These are phyloP conservation scores for Globisporangium uncinulatum DNA, from an alignment of 352 stramenopile species.

Conservation along the genomic window DNA sequence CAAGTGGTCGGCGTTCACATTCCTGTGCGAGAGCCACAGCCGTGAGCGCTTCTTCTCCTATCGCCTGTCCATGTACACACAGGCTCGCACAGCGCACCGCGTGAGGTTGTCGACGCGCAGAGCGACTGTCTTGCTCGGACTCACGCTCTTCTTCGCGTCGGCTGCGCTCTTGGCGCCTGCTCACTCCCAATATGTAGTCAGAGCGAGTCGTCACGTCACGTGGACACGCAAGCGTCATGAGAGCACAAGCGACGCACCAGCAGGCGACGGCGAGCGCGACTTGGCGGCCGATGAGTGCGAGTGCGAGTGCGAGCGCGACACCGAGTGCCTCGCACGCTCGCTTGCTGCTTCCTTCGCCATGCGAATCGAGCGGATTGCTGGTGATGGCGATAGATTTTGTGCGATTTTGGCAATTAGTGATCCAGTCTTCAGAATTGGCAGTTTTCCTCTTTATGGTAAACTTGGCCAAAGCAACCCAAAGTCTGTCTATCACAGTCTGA, in stretches of 20 bases:
- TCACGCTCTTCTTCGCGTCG: constrained; percentile 1
- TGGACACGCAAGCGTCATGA: background rate
- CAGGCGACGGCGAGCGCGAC: constrained; percentile 2
- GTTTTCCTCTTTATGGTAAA: no score
- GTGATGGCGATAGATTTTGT: no score
- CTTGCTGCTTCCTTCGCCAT: no score
- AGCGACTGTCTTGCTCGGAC: constrained; percentile 22
- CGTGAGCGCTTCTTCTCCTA: no score
- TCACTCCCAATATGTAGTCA: no score
- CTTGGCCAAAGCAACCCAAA: no score
- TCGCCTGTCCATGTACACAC: no score
- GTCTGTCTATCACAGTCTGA: no score
- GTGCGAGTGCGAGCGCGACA: background rate
- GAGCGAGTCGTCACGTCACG: background rate
- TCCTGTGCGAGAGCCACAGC: constrained; percentile 18
- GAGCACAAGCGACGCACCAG: background rate
- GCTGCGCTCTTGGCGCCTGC: constrained; percentile 9
- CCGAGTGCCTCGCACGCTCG: no score
- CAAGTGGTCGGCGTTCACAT: constrained; percentile 79
- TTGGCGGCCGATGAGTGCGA: background rate
- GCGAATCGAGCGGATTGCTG: no score
- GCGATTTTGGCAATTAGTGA: no score
- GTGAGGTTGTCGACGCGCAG: constrained; percentile 81
- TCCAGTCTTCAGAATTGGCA: no score
- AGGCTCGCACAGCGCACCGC: constrained; percentile 16